Base-by-base conservation (phyloP, 2,329 filamentous ascomycete species). In the Cladosporium sp. region DNA sequence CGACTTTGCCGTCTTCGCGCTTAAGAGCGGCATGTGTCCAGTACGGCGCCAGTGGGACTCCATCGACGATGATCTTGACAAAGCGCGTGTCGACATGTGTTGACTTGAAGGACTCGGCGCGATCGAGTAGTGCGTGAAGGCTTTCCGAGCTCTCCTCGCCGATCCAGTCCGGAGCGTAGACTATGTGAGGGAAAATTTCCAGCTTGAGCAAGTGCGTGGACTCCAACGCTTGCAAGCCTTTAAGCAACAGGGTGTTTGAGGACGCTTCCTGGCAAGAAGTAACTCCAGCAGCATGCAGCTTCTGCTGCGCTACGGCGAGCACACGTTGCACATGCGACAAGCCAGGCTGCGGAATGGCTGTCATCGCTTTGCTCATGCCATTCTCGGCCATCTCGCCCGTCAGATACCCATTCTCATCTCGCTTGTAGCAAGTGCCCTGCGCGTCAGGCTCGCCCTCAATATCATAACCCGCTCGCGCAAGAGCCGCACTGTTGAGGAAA, bases 11-110 rank as follows among this genome's bases (percentile, higher is more conserved):
- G 28, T 73, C 64, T 14, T 66, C 68, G 44, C 72, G 68, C 14
- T 40, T 40, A 3, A 78, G 63, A 6, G 67, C 68, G 14, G 67
- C 66, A 11, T 77, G 75, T 18, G 76, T 75, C 59, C 70, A 74
- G 1, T 74, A 64, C 3, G 75, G 76, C 11, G 73, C 71, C 3
- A 78, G 61, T 0, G 75, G 74, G 6, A 74, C 74, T 5, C 76
- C 76, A 57, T 78, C 76, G 31, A 78, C 70, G 62, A 76, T 71
- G 61, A 78, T 72, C 60, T 78, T 78, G 21, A 78, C 73, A 65
- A 78, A 78, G 8, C 70, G 68, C 0, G 75, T 75, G 31, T 73
- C 65, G 4, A 76, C 68, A 65, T 76, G 74, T 40, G 70, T 66
- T 18, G 71, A 75, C 12, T 70, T 66, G 62, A 72, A 71, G 2